These are phyloP conservation scores for Aristolochia fimbriata DNA, from an alignment of 164 flowering plant genomes.

Conservation along the genomic window DNA sequence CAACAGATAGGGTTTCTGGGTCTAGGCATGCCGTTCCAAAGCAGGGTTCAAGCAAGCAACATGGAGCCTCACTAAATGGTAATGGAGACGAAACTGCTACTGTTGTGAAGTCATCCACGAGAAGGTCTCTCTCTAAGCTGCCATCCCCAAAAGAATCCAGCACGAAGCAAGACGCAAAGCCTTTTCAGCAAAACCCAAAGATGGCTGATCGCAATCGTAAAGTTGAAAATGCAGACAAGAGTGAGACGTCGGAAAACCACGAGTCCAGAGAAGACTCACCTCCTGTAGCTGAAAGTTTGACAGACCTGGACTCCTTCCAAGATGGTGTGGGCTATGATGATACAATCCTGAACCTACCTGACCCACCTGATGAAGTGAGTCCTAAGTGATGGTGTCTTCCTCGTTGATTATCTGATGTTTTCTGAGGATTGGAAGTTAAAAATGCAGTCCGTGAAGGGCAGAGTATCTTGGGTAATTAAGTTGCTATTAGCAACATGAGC, in stretches of 20 bases:
- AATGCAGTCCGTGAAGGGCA: no score
- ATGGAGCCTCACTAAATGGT: constrained; percentile 8
- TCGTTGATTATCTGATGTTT: background rate
- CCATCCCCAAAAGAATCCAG: constrained; percentile 24
- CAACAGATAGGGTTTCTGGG: constrained; percentile 24
- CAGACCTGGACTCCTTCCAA: constrained; percentile 6
- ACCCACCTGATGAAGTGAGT: constrained; percentile 23
- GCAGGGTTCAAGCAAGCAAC: constrained; percentile 13
- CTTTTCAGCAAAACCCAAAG: constrained; percentile 19
- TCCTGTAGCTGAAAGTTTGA: constrained; percentile 13
- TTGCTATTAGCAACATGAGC: no score
- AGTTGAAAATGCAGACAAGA: constrained; percentile 7
- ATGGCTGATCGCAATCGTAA: constrained; percentile 4
- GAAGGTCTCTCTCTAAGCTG: constrained; percentile 37
- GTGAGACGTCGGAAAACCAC: background rate
- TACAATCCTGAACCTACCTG: constrained; percentile 8
- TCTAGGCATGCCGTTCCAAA: constrained; percentile 24
- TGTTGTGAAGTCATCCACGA: constrained; percentile 25
- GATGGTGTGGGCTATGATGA: constrained; percentile 5
- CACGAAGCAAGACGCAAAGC: constrained; percentile 27
- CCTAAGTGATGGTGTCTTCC: constrained; percentile 9
- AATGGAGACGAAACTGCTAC: constrained; percentile 2
- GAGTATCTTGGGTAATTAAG: no score
- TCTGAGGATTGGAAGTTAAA: no score
- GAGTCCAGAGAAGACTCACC: constrained; percentile 4